Evolutionary conservation across 2,329 filamentous ascomycete species (phyloP), one percentile per base, ranked within the genome.

Genomic region (Penicillium sp.): DNA sequence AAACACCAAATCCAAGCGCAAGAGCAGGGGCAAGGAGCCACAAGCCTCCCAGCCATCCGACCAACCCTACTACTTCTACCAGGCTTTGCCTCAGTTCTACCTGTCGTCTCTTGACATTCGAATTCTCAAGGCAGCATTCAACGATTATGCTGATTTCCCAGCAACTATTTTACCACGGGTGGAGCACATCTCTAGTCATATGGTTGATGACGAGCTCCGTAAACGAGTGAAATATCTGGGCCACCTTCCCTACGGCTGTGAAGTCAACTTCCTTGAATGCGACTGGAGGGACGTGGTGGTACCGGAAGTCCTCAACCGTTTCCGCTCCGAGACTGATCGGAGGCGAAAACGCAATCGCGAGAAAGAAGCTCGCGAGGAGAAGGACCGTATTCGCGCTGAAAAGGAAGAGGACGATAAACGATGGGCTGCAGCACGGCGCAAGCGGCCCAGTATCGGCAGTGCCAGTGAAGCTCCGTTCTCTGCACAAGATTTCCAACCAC

Each of bases 241-340:
- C 0, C 90, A 96, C 67, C 76, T 96, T 5, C 90, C 90, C 0
- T 83, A 86, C 41, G 90, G 90, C n/a, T 95, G 89, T 65, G 85
- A 95, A 55, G 87, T 96, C 34, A 89, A 79, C 55, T 95, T 95
- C 60, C 69, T 96, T 1, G 90, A 96, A 69, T 96, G 90, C 62
- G 89, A 96, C 66, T 96, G 90, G 90, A 89, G 87, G 3, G 89
- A 95, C 56, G 87, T 93, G 29, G 87, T 96, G 4, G 78, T 82
- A 3, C 76, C 82, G 0, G 84, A 87, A 41, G 78, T 87, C 3
- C 74, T 96, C n/a, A 82, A 82, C 31, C 77, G 78, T 1, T 96
- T 95, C 68, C 74, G 77, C n/a, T 70, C 75, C 0, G 89, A 95
- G 49, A 85, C 93, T 43, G 86, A 87, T 54, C 78, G 80, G 46